Evolutionary conservation across 768 basidiomycete species (phyloP).

Genomic region (Calvatia gigantea): DNA sequence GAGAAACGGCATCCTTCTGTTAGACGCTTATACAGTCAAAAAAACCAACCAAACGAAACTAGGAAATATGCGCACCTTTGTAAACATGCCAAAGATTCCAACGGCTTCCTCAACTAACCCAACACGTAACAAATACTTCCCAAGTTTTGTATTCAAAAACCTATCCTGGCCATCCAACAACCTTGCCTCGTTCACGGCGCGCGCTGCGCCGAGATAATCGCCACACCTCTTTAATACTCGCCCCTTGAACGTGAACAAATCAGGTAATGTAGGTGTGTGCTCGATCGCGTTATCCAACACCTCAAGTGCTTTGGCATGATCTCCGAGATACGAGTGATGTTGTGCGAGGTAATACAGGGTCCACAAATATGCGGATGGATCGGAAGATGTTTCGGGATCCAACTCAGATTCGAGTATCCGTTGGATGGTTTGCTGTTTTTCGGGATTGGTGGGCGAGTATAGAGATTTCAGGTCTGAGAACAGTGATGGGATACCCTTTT

Average conservation of each 20-base stretch:
- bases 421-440: slow-evolving; percentile 69
- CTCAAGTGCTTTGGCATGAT: slow-evolving; percentile 49
- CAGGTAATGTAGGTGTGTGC: slow-evolving; percentile 94
- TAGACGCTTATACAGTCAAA: neutral
- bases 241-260: slow-evolving; percentile 78
- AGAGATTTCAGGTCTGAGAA: slow-evolving; percentile 91
- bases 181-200: slow-evolving; percentile 76
- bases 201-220: slow-evolving; percentile 72
- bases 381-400: slow-evolving; percentile 26
- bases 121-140: slow-evolving; percentile 85
- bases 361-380: slow-evolving; percentile 90
- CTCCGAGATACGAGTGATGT: slow-evolving; percentile 69
- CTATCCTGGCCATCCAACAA: slow-evolving; percentile 90
- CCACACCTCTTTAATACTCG: slow-evolving; percentile 85
- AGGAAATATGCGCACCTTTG: slow-evolving; percentile 56
- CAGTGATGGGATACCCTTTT: slow-evolving; percentile 87
- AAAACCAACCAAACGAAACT: neutral
- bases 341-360: slow-evolving; percentile 93
- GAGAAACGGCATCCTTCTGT: slow-evolving; percentile 81
- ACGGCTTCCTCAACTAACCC: slow-evolving; percentile 77
- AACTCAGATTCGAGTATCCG: slow-evolving; percentile 53
- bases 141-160: slow-evolving; percentile 91
- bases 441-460: slow-evolving; percentile 46
- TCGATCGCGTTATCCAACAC: slow-evolving; percentile 62
- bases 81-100: slow-evolving; percentile 79